Evolutionary conservation across 2,329 filamentous ascomycete genomes (phyloP), one percentile per base, ranked within the genome.

Genomic region (Alternaria arbusti): DNA sequence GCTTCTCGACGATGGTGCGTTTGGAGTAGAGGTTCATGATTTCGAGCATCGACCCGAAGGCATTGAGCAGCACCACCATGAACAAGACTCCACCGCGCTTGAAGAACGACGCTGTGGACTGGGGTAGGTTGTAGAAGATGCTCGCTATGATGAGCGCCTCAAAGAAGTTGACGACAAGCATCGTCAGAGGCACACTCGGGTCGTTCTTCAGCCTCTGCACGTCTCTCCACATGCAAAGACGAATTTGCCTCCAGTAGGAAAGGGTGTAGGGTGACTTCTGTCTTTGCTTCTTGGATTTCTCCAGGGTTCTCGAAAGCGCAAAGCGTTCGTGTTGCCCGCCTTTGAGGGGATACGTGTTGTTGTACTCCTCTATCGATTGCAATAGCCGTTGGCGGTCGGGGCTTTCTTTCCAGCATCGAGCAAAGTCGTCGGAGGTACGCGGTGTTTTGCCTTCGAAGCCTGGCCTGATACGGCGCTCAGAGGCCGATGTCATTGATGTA

Each of bases 1-100:
- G 94, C 78, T 61, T 97, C 75, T 97, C 93, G 60, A 97, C 91
- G 70, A 97, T 96, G 1, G 91, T 91, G 25, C 94, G 90, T 86
- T 96, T 92, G 2, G 91, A 87, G 74, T 94, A 97, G 2, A 97
- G 63, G 22, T 55, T 63, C 78, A 96, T 94, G 49, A 77, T 73
- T 50, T 90, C 88, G 0, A 84, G 79, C 57, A 88, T 85, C 11
- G 86, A 84, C 1, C 81, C 83, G 60, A 88, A 85, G 74, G 94
- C 94, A 54, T 91, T 92, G 77, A 94, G 94, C 80, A 94, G 87
- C 64, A 96, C 83, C 74, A 93, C 90, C 74, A 96, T 94, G 86
- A 96, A 96, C 46, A 96, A 82, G 12, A 96, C 22, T 1, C 85
- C 84, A 15, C 86, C 87, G 47, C 84, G 85, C 4, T 82, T 77